Conservation (phyloP, 306 rosid species). For the Neltuma alba region DNA sequence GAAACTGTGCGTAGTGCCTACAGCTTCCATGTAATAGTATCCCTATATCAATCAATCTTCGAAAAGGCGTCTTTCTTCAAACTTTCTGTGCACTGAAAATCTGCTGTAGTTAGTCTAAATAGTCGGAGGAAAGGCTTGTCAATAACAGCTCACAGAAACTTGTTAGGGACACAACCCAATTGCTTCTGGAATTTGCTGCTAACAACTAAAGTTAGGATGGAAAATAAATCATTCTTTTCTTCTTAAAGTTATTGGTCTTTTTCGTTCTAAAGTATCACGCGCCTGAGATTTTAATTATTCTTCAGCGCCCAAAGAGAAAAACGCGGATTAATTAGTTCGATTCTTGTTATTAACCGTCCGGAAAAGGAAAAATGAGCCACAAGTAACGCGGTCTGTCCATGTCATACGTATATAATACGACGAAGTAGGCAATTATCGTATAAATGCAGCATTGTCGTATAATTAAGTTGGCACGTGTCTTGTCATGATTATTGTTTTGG, state of each 20-base stretch:
- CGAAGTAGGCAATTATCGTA: background rate
- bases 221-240: background rate
- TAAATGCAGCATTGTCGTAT: background rate
- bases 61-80: background rate
- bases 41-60: background rate
- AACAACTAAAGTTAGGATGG: background rate
- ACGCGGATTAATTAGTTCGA: too few species aligned
- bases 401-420: too few species aligned
- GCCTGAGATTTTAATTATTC: too few species aligned
- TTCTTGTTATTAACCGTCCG: too few species aligned
- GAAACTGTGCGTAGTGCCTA: background rate
- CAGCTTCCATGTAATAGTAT: background rate
- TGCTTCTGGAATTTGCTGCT: background rate
- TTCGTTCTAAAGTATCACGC: too few species aligned
- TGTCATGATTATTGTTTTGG: background rate
- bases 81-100: background rate
- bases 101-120: background rate
- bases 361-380: too few species aligned
- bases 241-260: too few species aligned
- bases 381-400: too few species aligned
- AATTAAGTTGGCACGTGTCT: background rate
- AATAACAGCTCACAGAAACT: background rate
- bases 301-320: too few species aligned
- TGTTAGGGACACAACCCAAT: background rate
- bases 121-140: background rate